These are phyloP conservation scores for Nicotiana sylvestris DNA, from an alignment of 257 asterid genomes.

Conservation along the genomic window DNA sequence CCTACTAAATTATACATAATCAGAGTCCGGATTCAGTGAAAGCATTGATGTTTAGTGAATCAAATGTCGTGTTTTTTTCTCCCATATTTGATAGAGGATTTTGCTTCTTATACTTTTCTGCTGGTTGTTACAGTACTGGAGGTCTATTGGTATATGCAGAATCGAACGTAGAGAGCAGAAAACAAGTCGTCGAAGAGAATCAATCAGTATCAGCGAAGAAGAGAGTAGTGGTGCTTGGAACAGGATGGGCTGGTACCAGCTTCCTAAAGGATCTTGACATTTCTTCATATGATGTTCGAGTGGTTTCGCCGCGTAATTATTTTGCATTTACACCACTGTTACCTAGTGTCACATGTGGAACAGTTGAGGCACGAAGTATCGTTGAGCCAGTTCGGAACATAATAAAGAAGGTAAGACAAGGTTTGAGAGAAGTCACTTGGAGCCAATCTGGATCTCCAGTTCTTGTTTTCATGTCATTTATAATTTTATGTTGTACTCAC, in stretches of 20 bases:
- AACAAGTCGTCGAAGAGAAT: not conserved
- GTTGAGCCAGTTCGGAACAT: slow-evolving; percentile 16
- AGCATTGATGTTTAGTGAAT: not conserved
- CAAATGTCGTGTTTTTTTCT: not conserved
- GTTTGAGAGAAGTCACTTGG: not conserved
- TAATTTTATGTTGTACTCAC: not conserved
- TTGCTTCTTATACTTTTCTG: not conserved
- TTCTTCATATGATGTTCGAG: slow-evolving; percentile 17
- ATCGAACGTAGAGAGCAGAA: not conserved
- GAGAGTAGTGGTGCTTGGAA: slow-evolving; percentile 19
- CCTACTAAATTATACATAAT: not conserved
- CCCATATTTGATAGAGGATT: not conserved
- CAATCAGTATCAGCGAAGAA: slow-evolving; percentile 5
- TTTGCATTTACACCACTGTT: slow-evolving; percentile 17
- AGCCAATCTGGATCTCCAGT: not conserved
- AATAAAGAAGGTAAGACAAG: slow-evolving; percentile 10
- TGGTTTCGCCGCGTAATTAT: slow-evolving; percentile 13
- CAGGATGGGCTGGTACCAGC: slow-evolving; percentile 20
- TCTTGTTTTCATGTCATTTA: not conserved
- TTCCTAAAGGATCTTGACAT: slow-evolving; percentile 12
- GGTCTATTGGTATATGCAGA: slow-evolving; percentile 7
- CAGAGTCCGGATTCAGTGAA: too few relatives aligned
- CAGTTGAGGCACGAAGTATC: slow-evolving; percentile 18
- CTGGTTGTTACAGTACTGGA: slow-evolving; percentile 6
- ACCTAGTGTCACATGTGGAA: slow-evolving; percentile 18